Percentiles rank a stretch among this genome's conserved stretches.
Conservation (phyloP, 305 asterid species). For the Fraxinus xanthoxyloides region DNA sequence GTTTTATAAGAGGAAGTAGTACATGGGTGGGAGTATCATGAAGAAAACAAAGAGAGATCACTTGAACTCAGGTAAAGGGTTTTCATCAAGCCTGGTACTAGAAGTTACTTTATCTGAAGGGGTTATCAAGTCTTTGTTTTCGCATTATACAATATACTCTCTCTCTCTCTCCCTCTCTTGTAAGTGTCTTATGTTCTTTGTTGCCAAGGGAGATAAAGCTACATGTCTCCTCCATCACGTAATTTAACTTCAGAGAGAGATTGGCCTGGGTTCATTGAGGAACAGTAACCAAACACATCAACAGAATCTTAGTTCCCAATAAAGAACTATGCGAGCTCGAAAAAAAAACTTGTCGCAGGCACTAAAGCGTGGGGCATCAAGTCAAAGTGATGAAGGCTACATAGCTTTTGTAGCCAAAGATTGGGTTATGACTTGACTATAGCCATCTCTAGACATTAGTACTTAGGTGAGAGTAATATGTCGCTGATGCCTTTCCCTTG, state of each 20-base stretch:
- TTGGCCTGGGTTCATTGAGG: not conserved
- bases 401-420: not conserved
- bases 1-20: not conserved
- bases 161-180: not conserved
- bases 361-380: not conserved
- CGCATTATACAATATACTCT: not conserved
- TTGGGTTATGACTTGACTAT: not conserved
- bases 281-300: not conserved
- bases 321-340: not conserved
- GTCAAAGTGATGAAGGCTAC: not conserved
- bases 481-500: conserved; percentile 8
- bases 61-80: not conserved
- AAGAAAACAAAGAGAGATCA: not conserved
- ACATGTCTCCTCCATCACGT: not conserved
- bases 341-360: not conserved
- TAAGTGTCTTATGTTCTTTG: not conserved
- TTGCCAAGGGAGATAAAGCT: not conserved
- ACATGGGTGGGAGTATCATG: not conserved
- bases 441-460: not conserved
- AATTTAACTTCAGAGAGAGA: not conserved
- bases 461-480: conserved; percentile 4
- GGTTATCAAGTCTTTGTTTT: not conserved
- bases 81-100: not conserved
- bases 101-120: not conserved
- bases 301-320: not conserved